Percentiles rank a stretch among this genome's conserved stretches.
phyloP scores from a whole-genome alignment of 768 basidiomycete species.

The Pleurotus pulmonarius region DNA sequence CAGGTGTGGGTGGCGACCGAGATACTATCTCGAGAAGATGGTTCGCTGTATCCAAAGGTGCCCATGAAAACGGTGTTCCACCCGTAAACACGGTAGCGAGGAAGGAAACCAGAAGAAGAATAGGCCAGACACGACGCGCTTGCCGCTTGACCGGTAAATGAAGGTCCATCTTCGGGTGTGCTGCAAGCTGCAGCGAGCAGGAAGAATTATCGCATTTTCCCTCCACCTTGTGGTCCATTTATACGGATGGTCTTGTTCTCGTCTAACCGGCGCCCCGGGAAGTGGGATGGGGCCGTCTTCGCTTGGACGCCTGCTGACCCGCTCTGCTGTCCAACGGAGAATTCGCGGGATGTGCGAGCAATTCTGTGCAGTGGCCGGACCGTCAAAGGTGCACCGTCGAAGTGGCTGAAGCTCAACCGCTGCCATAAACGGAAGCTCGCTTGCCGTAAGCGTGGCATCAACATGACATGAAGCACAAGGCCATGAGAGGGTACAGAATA shows the following conservation, averaged over 20 bases:
- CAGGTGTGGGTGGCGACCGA: neutral
- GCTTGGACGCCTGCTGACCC: neutral
- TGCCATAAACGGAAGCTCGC: neutral
- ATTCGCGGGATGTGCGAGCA: neutral
- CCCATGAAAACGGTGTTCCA: neutral
- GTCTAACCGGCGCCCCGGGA: no score
- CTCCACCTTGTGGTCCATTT: no score
- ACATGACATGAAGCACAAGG: no score
- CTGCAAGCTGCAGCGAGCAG: neutral
- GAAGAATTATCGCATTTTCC: neutral
- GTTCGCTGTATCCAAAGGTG: neutral
- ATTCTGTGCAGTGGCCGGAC: neutral
- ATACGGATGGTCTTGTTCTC: no score
- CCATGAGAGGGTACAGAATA: no score
- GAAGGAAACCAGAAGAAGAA: neutral
- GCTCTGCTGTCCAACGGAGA: neutral
- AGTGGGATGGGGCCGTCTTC: no score
- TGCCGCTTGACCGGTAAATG: neutral
- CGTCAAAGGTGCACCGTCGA: neutral
- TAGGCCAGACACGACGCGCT: neutral
- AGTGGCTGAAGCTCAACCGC: neutral
- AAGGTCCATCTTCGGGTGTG: neutral
- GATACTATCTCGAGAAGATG: neutral
- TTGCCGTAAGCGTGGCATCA: neutral
- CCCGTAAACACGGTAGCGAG: neutral